Base-by-base conservation (phyloP, 768 basidiomycete genomes). In the Albatrellus ellisii region DNA sequence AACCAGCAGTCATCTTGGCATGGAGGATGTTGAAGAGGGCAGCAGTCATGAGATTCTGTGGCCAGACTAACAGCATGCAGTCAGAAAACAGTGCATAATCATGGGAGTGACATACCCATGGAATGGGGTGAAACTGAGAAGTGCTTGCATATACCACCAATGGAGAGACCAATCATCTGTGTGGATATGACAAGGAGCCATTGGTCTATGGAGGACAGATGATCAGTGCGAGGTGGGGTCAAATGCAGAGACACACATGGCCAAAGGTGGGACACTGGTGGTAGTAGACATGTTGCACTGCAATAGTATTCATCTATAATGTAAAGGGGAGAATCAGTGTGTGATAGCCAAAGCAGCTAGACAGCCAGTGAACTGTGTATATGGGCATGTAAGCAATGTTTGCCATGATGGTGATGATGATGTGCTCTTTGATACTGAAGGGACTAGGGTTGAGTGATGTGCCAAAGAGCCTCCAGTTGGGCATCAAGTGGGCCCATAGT, bases 361-460 rank as follows among this genome's bases (percentile, higher is more conserved):
- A n/a, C n/a, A n/a, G n/a, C n/a, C n/a, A n/a, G n/a, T n/a, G n/a
- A n/a, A n/a, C n/a, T n/a, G n/a, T n/a, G n/a, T n/a, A n/a, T n/a
- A n/a, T n/a, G n/a, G n/a, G n/a, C n/a, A n/a, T n/a, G n/a, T n/a
- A 66, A 22, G 73, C 78, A 24, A 79, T 74, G 32, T 68, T 64
- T 1, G 77, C 77, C 78, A 79, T 81, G 48, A 83, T 74, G 0
- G 75, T 81, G 39, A 82, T 69, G 18, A 86, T 56, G 24, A 83
- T 83, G 55, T 83, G 79, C 52, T 84, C 81, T 60, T 87, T 85
- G 56, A 85, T 80, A 17, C 69, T 72, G 54, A 83, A 86, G 1
- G 75, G 78, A 4, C 85, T 83, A 14, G 80, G 79, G 56, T 83
- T 83, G 35, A 83, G 56, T 12, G 70, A 59, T 15, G 75, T 31